These are phyloP conservation scores for Saccharum spontaneum DNA, from an alignment of 176 grass and related monocot species.

Conservation along the genomic window DNA sequence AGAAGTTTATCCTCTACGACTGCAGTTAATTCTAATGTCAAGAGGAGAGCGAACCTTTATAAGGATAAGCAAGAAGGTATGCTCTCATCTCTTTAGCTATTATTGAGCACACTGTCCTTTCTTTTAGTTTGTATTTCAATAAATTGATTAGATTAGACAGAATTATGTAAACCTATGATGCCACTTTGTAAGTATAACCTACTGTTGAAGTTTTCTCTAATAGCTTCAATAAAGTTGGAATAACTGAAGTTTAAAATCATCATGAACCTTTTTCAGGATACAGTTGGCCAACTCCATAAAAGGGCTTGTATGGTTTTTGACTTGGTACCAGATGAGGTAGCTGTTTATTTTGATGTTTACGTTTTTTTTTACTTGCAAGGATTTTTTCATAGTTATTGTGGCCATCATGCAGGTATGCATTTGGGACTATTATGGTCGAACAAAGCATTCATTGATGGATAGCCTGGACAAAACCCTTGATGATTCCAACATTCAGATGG, in stretches of 20 bases:
- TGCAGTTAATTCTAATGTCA: slow-evolving; percentile 82
- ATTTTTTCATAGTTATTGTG: slow-evolving; percentile 23
- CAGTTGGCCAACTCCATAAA: slow-evolving; percentile 81
- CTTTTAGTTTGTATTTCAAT: slow-evolving; percentile 25
- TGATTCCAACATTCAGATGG: slow-evolving; percentile 98
- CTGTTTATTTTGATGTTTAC: slow-evolving; percentile 21
- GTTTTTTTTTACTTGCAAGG: neutral
- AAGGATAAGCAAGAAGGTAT: slow-evolving; percentile 98
- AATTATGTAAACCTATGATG: slow-evolving; percentile 16
- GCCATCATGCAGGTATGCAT: slow-evolving; percentile 67
- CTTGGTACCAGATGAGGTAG: slow-evolving; percentile 81
- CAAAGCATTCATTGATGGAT: slow-evolving; percentile 96
- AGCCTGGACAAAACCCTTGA: slow-evolving; percentile 95
- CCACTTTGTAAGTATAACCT: neutral
- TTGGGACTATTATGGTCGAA: slow-evolving; percentile 90
- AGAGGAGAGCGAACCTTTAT: slow-evolving; percentile 83
- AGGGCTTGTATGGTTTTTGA: slow-evolving; percentile 88
- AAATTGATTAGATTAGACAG: neutral
- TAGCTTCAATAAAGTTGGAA: neutral
- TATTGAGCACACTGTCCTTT: neutral
- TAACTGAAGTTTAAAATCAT: neutral
- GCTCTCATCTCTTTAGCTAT: slow-evolving; percentile 23
- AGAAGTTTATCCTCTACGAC: slow-evolving; percentile 98
- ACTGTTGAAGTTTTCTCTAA: slow-evolving; percentile 11
- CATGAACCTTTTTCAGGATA: slow-evolving; percentile 59